These are phyloP conservation scores for Plasmodium blacklocki DNA, from an alignment of 169 alveolate genomes.

Conservation along the genomic window DNA sequence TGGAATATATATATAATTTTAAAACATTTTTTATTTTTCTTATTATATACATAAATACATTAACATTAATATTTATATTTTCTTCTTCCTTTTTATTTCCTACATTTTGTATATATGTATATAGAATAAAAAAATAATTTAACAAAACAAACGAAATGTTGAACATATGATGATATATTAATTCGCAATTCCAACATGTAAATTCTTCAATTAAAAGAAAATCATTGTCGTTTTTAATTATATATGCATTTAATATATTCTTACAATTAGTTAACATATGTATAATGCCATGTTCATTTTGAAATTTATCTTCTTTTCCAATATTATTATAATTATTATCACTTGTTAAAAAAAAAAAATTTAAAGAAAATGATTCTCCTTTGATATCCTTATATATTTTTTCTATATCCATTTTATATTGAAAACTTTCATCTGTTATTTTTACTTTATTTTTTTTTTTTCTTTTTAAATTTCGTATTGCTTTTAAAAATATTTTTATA, in stretches of 20 bases:
- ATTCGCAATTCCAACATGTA: background rate
- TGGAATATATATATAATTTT: slow-evolving; percentile 16
- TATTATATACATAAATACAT: slow-evolving; percentile 11
- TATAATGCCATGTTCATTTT: background rate
- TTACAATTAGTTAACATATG: slow-evolving; percentile 3
- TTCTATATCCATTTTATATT: slow-evolving; percentile 5
- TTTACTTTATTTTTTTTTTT: slow-evolving; percentile 8
- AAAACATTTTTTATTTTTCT: slow-evolving; percentile 16
- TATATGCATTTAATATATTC: slow-evolving; percentile 15
- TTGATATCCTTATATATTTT: background rate
- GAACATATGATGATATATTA: slow-evolving; percentile 21
- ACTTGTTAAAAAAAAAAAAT: background rate
- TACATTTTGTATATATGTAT: slow-evolving; percentile 17
- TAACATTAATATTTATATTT: background rate
- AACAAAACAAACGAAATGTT: slow-evolving; percentile 12
- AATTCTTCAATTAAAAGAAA: background rate
- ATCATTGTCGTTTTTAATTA: background rate
- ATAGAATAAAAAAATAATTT: slow-evolving; percentile 38
- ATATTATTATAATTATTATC: background rate
- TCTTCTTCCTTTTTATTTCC: too few relatives aligned
- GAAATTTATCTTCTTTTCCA: background rate
- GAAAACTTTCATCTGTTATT: background rate
- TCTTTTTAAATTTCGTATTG: slow-evolving; percentile 18
- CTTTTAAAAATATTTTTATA: slow-evolving; percentile 41
- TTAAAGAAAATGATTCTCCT: background rate